Conservation (phyloP, 768 basidiomycete species). For the Lentinula detonsa region DNA sequence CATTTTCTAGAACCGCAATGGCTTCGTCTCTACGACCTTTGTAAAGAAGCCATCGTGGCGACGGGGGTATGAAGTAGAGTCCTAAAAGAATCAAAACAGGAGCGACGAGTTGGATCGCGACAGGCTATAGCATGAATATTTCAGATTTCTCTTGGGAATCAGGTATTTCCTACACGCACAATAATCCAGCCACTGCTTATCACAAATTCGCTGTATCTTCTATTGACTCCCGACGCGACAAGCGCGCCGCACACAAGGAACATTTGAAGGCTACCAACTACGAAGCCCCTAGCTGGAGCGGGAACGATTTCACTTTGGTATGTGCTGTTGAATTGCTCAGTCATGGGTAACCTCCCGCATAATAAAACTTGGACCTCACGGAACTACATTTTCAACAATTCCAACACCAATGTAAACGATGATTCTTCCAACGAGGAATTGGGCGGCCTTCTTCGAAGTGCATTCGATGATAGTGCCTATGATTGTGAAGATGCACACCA, state of each 20-base stretch:
- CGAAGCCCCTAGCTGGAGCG: constrained; percentile 1
- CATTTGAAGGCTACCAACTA: constrained; percentile 5
- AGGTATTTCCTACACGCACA: neutral
- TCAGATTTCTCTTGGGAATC: too few relatives aligned
- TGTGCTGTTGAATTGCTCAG: neutral
- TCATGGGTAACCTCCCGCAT: neutral
- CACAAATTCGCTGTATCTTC: neutral
- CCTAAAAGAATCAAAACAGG: constrained; percentile 2
- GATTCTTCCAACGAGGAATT: constrained; percentile 4
- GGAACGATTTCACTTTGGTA: constrained; percentile 6
- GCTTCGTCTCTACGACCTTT: constrained; percentile 6
- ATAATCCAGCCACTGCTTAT: constrained; percentile 4
- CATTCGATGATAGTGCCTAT: constrained; percentile 3
- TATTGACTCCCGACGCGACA: constrained; percentile 2
- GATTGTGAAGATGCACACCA: neutral
- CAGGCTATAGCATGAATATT: neutral
- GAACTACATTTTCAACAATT: constrained; percentile 5
- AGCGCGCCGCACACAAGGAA: constrained; percentile 3
- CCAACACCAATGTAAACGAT: constrained; percentile 4
- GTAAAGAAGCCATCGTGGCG: constrained; percentile 4
- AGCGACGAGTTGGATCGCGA: neutral
- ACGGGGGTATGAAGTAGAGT: constrained; percentile 4
- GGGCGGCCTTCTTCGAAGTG: neutral
- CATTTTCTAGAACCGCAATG: constrained; percentile 1
- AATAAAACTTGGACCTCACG: neutral